Percentiles rank a stretch among this genome's conserved stretches.
Evolutionary conservation across 208 protist species (phyloP).

Genomic region (Wallacemonas rigidus): DNA sequence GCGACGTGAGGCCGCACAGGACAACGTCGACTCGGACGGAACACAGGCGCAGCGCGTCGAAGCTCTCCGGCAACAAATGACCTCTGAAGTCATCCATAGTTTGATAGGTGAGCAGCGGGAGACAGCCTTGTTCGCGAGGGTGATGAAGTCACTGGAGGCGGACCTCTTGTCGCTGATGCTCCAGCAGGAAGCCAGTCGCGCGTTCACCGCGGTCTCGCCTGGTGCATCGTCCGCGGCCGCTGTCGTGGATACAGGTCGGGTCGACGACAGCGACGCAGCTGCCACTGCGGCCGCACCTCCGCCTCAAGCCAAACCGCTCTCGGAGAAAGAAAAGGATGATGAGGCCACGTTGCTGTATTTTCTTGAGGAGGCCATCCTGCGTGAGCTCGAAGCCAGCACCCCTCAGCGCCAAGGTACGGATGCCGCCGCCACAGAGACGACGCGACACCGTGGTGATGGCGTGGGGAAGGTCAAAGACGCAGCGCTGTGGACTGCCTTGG

Average conservation of each 20-base stretch:
- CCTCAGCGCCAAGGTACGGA: background rate
- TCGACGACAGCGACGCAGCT: no score
- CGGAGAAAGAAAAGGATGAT: conserved; percentile 15
- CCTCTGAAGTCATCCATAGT: conserved; percentile 43
- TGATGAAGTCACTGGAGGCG: conserved; percentile 27
- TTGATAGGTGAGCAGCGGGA: conserved; percentile 44
- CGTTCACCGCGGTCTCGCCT: background rate
- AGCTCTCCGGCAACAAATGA: conserved; percentile 25
- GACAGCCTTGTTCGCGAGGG: conserved; percentile 30
- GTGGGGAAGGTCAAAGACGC: conserved; percentile 1
- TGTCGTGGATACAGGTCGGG: no score
- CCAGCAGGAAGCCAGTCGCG: conserved; percentile 12
- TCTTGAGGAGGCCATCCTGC: conserved; percentile 23
- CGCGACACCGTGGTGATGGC: background rate
- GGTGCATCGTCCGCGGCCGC: no score
- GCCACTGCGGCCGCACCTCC: no score
- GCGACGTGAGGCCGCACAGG: conserved; percentile 7
- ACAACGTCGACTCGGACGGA: background rate
- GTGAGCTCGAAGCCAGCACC: background rate
- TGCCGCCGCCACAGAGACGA: background rate
- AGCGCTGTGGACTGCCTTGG: conserved; percentile 3
- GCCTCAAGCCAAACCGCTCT: background rate
- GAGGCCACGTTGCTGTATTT: conserved; percentile 20
- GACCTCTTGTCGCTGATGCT: conserved; percentile 37
- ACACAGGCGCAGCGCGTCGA: background rate